Evolutionary conservation across 495 filamentous ascomycete genomes (phyloP).

Genomic region (Trichoderma virens): DNA sequence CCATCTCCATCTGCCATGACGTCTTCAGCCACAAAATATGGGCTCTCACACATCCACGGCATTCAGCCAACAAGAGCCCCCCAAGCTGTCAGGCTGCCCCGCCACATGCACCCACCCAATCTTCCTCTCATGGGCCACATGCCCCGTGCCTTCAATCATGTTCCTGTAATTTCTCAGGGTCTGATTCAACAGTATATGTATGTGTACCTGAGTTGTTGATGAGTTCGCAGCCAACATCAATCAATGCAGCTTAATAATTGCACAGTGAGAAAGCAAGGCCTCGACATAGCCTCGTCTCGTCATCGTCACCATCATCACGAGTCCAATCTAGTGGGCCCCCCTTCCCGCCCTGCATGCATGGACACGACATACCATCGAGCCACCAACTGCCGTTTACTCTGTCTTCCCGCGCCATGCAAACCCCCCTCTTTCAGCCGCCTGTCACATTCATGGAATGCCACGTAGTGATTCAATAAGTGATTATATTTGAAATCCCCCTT

Average conservation of each 20-base stretch:
- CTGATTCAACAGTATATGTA: too few relatives aligned
- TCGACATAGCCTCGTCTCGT: background rate
- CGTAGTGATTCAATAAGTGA: background rate
- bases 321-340: background rate
- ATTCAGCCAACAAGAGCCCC: background rate
- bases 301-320: background rate
- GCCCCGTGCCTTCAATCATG: too few relatives aligned
- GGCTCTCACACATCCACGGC: background rate
- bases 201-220: too few relatives aligned
- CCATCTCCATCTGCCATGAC: too few relatives aligned
- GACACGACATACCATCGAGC: background rate
- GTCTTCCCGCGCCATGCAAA: constrained; percentile 14
- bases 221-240: too few relatives aligned
- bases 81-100: background rate
- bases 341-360: background rate
- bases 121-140: too few relatives aligned
- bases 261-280: too few relatives aligned
- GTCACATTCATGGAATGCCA: background rate
- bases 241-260: background rate
- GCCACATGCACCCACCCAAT: background rate
- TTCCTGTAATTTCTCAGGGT: too few relatives aligned
- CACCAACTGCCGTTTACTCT: background rate
- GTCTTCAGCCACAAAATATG: background rate
- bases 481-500: background rate
- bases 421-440: background rate